A percentile compares a stretch with the other conserved stretches of the same genome.
Evolutionary conservation across 164 flowering plant genomes (phyloP).

Genomic region (Magnolia kwangsiensis): DNA sequence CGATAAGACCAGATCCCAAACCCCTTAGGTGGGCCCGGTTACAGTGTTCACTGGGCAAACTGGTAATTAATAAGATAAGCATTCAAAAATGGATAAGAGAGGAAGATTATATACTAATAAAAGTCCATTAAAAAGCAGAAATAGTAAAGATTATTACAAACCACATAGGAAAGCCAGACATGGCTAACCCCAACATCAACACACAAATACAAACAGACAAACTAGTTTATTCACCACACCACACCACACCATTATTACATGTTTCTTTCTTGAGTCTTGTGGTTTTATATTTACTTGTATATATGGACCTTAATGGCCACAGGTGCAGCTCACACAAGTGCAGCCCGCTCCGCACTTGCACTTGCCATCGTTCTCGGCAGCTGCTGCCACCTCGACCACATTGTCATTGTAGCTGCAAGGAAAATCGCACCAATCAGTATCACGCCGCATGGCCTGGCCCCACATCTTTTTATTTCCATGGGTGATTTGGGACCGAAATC

Average conservation of each 20-base stretch:
- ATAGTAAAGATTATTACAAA: slow-evolving; percentile 13
- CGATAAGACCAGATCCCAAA: too few species aligned
- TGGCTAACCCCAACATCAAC: slow-evolving; percentile 10
- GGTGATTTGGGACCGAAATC: too few species aligned
- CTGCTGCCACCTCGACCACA: slow-evolving; percentile 29
- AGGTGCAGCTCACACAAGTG: slow-evolving; percentile 49
- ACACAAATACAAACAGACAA: slow-evolving; percentile 9
- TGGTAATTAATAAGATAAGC: neutral
- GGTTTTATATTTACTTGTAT: neutral
- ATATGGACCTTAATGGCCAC: slow-evolving; percentile 25
- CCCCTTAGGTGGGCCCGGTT: too few species aligned
- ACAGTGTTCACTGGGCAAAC: neutral
- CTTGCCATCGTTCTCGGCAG: slow-evolving; percentile 49
- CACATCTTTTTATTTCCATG: too few species aligned
- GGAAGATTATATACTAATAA: slow-evolving; percentile 4
- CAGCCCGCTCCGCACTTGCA: slow-evolving; percentile 73
- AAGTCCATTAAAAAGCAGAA: slow-evolving; percentile 9
- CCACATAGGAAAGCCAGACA: slow-evolving; percentile 11
- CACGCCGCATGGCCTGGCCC: neutral
- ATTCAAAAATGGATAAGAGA: neutral
- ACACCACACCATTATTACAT: slow-evolving; percentile 11
- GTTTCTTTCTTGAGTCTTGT: neutral
- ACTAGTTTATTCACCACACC: slow-evolving; percentile 14
- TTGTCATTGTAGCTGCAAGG: slow-evolving; percentile 38
- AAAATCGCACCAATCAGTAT: neutral